Evolutionary conservation across 2,329 filamentous ascomycete genomes (phyloP).

Genomic region (Ceratocystis ficicola): DNA sequence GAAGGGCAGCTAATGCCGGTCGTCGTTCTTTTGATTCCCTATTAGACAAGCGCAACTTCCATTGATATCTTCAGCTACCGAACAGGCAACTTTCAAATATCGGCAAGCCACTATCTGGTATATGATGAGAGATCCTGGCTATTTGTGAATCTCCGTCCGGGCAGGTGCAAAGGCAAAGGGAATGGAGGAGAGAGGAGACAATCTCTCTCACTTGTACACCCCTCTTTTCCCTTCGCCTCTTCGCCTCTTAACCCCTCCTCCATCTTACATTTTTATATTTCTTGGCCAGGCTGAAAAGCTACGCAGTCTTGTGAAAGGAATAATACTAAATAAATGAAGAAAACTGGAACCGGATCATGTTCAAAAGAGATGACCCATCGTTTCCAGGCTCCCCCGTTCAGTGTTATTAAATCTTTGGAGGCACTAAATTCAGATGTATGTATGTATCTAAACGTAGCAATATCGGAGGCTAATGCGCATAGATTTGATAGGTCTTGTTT

Average conservation of each 20-base stretch:
- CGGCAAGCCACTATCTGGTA: background rate
- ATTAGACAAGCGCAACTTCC: background rate
- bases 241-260: background rate
- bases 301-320: background rate
- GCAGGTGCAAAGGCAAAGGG: no score
- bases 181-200: background rate
- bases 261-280: background rate
- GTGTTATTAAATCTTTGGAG: background rate
- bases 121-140: background rate
- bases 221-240: background rate
- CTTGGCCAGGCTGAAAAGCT: slow-evolving; percentile 4
- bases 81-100: slow-evolving; percentile 2
- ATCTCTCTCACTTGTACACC: background rate
- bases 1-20: background rate
- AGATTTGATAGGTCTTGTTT: background rate
- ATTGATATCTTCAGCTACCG: background rate
- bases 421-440: background rate
- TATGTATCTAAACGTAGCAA: background rate
- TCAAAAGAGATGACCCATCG: background rate
- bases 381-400: background rate
- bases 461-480: no score
- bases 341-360: background rate
- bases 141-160: no score
- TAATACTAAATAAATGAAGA: background rate
- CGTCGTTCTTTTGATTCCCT: background rate